Evolutionary conservation across 306 rosid species (phyloP).

Genomic region (Betula pendula): DNA sequence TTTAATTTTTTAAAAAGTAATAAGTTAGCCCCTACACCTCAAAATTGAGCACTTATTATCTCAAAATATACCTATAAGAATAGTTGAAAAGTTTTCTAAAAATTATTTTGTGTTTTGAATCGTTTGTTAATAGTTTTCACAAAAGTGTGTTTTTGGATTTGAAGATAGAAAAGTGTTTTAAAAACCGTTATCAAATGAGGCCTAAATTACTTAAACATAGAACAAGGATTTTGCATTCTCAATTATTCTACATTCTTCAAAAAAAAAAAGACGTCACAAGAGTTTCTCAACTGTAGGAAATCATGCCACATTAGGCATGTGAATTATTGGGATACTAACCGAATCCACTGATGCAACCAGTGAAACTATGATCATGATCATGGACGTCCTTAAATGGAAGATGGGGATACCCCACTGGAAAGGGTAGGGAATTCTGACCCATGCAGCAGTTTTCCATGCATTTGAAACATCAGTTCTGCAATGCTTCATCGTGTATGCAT

Average conservation of each 20-base stretch:
- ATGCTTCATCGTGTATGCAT: conserved; percentile 79
- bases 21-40: too few relatives aligned
- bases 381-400: conserved; percentile 75
- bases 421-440: conserved; percentile 86
- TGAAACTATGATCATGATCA: conserved; percentile 75
- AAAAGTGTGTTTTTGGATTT: too few relatives aligned
- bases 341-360: conserved; percentile 90
- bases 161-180: too few relatives aligned
- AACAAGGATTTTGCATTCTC: background rate
- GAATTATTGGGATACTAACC: conserved; percentile 40
- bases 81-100: too few relatives aligned
- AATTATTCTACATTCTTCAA: background rate
- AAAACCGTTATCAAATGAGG: too few relatives aligned
- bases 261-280: background rate
- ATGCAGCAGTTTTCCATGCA: conserved; percentile 72
- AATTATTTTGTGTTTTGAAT: too few relatives aligned
- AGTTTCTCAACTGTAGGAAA: conserved; percentile 4
- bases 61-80: too few relatives aligned
- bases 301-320: conserved; percentile 5
- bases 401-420: conserved; percentile 88
- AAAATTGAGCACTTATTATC: too few relatives aligned
- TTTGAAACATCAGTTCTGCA: conserved; percentile 85
- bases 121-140: too few relatives aligned
- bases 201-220: background rate
- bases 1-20: too few relatives aligned